A percentile compares a stretch with the other conserved stretches of the same genome.
These are phyloP conservation scores for Aspergillus novofumigatus DNA, from an alignment of 2,329 filamentous ascomycete species.

Conservation along the genomic window DNA sequence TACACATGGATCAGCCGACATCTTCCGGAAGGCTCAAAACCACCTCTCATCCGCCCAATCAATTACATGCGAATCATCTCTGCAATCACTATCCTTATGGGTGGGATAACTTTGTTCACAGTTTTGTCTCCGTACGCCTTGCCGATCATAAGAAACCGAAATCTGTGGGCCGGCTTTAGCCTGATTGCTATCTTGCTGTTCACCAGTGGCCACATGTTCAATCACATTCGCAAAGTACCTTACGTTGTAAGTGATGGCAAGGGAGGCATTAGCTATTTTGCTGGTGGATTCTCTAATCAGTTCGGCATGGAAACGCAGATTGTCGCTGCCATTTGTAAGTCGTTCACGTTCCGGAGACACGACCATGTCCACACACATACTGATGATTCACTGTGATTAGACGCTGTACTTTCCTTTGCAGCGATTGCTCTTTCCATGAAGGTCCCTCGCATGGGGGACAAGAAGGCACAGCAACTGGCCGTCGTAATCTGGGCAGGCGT, in stretches of 20 bases:
- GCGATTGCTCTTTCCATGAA: constrained; percentile 88
- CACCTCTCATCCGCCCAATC: constrained; percentile 74
- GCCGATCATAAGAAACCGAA: constrained; percentile 81
- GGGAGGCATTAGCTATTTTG: constrained; percentile 86
- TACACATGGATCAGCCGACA: constrained; percentile 76
- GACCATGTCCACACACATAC: not conserved
- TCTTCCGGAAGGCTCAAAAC: constrained; percentile 72
- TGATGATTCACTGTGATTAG: constrained; percentile 40
- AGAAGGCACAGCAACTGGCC: constrained; percentile 72
- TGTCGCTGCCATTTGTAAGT: constrained; percentile 86
- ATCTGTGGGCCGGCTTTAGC: constrained; percentile 87
- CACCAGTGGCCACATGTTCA: constrained; percentile 98
- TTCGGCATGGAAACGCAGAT: constrained; percentile 95
- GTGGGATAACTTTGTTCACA: constrained; percentile 62
- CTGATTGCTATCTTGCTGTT: constrained; percentile 87
- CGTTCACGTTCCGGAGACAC: not conserved
- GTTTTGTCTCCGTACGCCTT: constrained; percentile 74
- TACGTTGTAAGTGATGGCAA: constrained; percentile 82
- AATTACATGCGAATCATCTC: constrained; percentile 77
- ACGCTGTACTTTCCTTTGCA: constrained; percentile 79
- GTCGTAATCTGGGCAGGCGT: constrained; percentile 75
- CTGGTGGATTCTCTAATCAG: constrained; percentile 87
- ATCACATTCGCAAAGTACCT: constrained; percentile 92
- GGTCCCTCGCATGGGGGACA: constrained; percentile 79
- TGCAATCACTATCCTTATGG: constrained; percentile 64